Evolutionary conservation across 192 early-diverging fungal species (phyloP).

Genomic region (Paraglomus brasilianum): DNA sequence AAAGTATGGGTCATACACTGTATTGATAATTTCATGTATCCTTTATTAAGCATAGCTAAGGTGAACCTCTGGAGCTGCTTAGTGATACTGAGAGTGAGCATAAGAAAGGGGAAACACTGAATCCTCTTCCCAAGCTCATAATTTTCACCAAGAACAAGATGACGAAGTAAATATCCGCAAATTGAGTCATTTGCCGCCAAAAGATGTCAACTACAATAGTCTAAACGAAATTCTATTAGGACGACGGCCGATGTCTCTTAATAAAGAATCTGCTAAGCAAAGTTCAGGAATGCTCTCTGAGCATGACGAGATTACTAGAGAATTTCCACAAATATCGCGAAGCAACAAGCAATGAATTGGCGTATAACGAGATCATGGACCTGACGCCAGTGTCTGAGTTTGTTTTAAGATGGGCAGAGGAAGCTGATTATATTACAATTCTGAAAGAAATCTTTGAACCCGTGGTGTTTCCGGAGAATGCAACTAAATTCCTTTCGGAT

Average conservation of each 20-base stretch:
- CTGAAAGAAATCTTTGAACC: constrained; percentile 18
- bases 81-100: too few species aligned
- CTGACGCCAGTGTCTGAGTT: constrained; percentile 26
- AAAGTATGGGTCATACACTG: too few species aligned
- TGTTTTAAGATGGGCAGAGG: constrained; percentile 15
- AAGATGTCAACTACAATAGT: too few species aligned
- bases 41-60: too few species aligned
- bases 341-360: neutral
- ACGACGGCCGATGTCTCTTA: neutral
- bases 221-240: neutral
- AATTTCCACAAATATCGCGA: neutral
- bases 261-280: too few species aligned
- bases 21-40: too few species aligned
- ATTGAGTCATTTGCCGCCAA: too few species aligned
- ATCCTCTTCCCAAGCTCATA: too few species aligned
- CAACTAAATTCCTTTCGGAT: constrained; percentile 1
- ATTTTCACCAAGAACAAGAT: too few species aligned
- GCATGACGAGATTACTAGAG: neutral
- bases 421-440: neutral
- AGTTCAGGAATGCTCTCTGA: neutral
- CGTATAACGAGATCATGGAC: constrained; percentile 28
- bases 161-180: too few species aligned
- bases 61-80: too few species aligned
- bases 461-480: constrained; percentile 20
- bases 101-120: too few species aligned